Conservation (phyloP, 2,329 filamentous ascomycete species). For the Zymoseptoria pseudotritici region DNA sequence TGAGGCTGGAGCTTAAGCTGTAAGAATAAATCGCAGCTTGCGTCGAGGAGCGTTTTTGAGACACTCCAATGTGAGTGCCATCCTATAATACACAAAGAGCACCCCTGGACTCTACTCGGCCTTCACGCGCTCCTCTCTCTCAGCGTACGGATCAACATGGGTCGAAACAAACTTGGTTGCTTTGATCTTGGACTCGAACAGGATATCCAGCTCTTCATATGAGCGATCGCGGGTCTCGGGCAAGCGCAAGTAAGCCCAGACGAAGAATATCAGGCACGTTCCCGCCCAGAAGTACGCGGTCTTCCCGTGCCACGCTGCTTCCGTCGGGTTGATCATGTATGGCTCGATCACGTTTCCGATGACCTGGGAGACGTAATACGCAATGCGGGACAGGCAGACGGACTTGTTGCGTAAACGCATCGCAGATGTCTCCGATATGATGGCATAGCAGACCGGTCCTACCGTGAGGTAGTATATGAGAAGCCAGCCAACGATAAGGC, state of each 20-base stretch:
- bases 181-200: constrained; percentile 28
- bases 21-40: neutral
- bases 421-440: constrained; percentile 26
- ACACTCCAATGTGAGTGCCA: neutral
- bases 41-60: neutral
- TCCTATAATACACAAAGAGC: neutral
- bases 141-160: constrained; percentile 11
- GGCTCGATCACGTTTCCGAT: constrained; percentile 30
- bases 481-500: constrained; percentile 21
- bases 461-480: constrained; percentile 26
- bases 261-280: constrained; percentile 15
- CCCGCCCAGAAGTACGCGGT: constrained; percentile 6
- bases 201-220: constrained; percentile 31
- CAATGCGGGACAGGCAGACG: constrained; percentile 26
- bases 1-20: constrained; percentile 6
- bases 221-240: constrained; percentile 31
- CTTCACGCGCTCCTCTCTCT: constrained; percentile 4
- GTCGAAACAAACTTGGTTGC: constrained; percentile 22
- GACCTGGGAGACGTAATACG: constrained; percentile 26
- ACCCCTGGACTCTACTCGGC: neutral
- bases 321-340: constrained; percentile 31
- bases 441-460: constrained; percentile 28
- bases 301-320: neutral
- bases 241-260: constrained; percentile 28
- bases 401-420: constrained; percentile 26